Evolutionary conservation across 305 asterid genomes (phyloP), one percentile per base, ranked within the genome.

Genomic region (Fraxinus floribunda): DNA sequence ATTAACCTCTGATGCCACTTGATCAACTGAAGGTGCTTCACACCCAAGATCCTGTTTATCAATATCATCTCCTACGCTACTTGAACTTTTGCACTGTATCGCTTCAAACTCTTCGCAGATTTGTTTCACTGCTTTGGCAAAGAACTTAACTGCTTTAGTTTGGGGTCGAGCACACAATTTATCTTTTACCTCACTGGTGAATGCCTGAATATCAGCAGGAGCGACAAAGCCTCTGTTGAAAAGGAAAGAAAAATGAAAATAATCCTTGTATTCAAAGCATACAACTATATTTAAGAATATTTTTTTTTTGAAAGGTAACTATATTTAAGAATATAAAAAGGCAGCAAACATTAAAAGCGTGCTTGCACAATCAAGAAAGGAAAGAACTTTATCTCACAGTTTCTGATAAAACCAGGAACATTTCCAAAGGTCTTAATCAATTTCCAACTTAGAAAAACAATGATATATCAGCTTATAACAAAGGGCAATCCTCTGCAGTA

Each of bases 181-280:
- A 85, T 82, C 86, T 88, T 93, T 95, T 71, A 90, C 79, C 80
- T 94, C 99, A 79, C 77, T 75, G 10, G 99, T 95, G 85, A 95
- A 93, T 39, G 89, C 93, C 90, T 91, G 95, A 85, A 94, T 89
- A 89, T 95, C 99, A 79, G 88, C 94, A 79, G 98, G 97, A 85
- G 97, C 95, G 36, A 95, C 98, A 88, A 94, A 95, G 81, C 97
- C 98, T 86, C 99, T 95, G 95, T 86, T 46, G 89, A 86, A 83
- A 88, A 82, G 78, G 78, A 55, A 80, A 75, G 13, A 60, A 60
- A 68, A 26, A 29, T 68, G 75, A 68, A 68, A 68, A 68, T 68
- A 29, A 68, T 11, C 75, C 18, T 30, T 68, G 20, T 11, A 29
- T 68, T 26, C 18, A 29, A 13, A 68, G 75, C 18, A 26, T 11